These are phyloP conservation scores for Glycyrrhiza uralensis DNA, from an alignment of 306 rosid genomes.

Conservation along the genomic window DNA sequence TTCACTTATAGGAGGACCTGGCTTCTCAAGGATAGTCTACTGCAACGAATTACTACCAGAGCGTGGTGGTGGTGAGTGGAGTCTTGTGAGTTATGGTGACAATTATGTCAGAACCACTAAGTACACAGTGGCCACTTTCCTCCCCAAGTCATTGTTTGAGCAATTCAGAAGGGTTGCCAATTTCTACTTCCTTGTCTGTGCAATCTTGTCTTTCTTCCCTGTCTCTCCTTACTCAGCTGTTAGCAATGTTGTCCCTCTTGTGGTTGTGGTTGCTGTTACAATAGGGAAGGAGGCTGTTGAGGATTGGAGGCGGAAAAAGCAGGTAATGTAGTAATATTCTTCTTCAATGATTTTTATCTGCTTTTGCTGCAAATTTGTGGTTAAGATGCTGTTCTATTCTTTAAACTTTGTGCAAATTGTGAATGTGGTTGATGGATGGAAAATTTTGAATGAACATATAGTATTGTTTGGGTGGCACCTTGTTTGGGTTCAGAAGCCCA, in stretches of 20 bases:
- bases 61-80: slow-evolving; percentile 32
- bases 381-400: neutral
- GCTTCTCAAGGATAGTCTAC: slow-evolving; percentile 71
- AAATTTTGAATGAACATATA: neutral
- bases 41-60: slow-evolving; percentile 68
- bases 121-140: slow-evolving; percentile 63
- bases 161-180: slow-evolving; percentile 93
- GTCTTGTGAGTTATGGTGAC: slow-evolving; percentile 38
- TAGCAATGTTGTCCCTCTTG: slow-evolving; percentile 78
- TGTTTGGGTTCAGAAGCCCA: too few species aligned
- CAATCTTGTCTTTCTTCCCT: slow-evolving; percentile 62
- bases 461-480: too few species aligned
- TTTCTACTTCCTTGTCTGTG: slow-evolving; percentile 77
- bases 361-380: neutral
- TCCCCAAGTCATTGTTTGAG: slow-evolving; percentile 86
- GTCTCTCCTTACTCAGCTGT: slow-evolving; percentile 77
- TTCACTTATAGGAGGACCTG: slow-evolving; percentile 82
- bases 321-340: too few species aligned
- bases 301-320: slow-evolving; percentile 75
- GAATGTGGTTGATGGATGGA: neutral
- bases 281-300: slow-evolving; percentile 81
- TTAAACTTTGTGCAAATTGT: neutral
- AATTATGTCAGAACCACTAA: slow-evolving; percentile 83
- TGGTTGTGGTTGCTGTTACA: slow-evolving; percentile 69
- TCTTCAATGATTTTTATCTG: neutral